A percentile compares a stretch with the other conserved stretches of the same genome.
phyloP scores from a whole-genome alignment of 495 filamentous ascomycete species.

The Patellaria atrata region DNA sequence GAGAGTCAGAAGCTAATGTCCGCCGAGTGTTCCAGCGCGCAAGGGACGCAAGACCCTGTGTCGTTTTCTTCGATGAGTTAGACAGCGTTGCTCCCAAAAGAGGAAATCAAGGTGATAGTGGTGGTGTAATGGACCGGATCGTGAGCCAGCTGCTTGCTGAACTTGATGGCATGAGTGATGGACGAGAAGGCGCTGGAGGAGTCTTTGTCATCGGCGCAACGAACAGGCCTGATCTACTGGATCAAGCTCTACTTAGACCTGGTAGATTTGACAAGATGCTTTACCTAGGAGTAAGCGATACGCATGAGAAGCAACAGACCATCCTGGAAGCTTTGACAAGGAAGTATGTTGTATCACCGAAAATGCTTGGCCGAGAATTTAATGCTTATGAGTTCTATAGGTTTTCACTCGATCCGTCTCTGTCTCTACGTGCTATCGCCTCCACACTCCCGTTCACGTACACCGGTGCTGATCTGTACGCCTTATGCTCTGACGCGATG shows the following conservation, averaged over 20 bases:
- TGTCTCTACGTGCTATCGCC: constrained; percentile 62
- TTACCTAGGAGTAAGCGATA: constrained; percentile 89
- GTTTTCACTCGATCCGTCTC: constrained; percentile 62
- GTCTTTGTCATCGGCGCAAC: constrained; percentile 98
- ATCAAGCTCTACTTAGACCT: constrained; percentile 78
- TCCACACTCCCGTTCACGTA: constrained; percentile 83
- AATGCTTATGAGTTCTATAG: no score
- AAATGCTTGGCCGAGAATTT: constrained; percentile 2
- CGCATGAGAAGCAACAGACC: constrained; percentile 87
- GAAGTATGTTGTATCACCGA: constrained; percentile 44
- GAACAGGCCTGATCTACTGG: constrained; percentile 85
- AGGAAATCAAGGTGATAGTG: constrained; percentile 94
- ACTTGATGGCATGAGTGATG: constrained; percentile 93
- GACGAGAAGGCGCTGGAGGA: constrained; percentile 63
- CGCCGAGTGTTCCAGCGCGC: constrained; percentile 90
- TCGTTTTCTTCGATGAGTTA: constrained; percentile 97
- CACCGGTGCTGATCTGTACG: constrained; percentile 93
- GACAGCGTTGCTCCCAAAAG: constrained; percentile 95
- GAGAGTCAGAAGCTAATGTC: constrained; percentile 96
- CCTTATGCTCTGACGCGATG: constrained; percentile 94
- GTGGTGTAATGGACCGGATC: constrained; percentile 98
- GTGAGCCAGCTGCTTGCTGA: constrained; percentile 91
- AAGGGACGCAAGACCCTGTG: constrained; percentile 87
- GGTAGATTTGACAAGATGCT: constrained; percentile 99
- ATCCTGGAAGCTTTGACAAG: constrained; percentile 89